Conservation (phyloP, 2,329 filamentous ascomycete genomes). For the Geoglossum cookeanum region DNA sequence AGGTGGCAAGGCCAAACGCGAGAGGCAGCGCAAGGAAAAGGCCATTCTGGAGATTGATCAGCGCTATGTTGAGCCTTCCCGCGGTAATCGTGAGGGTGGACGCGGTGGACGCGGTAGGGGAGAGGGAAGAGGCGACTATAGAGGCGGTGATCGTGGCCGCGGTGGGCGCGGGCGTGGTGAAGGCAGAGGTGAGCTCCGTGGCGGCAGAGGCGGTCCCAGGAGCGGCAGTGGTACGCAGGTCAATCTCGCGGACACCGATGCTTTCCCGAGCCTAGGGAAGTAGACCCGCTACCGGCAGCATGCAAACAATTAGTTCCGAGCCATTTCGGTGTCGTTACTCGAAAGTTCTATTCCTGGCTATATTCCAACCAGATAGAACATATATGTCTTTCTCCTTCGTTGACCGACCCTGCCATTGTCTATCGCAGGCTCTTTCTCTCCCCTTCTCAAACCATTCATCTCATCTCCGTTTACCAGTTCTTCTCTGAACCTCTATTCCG, state of each 20-base stretch:
- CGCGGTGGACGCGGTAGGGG: slow-evolving; percentile 27
- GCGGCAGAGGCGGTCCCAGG: slow-evolving; percentile 18
- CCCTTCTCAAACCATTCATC: neutral
- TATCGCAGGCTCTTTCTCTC: neutral
- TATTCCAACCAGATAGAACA: neutral
- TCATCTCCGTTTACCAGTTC: neutral
- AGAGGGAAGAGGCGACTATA: slow-evolving; percentile 23
- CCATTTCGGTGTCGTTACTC: neutral
- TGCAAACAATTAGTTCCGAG: neutral
- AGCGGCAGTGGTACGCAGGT: slow-evolving; percentile 15
- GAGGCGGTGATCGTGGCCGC: slow-evolving; percentile 18
- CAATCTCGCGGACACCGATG: slow-evolving; percentile 30
- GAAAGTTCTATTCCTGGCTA: neutral
- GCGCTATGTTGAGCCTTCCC: slow-evolving; percentile 53
- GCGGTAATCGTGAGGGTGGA: slow-evolving; percentile 31
- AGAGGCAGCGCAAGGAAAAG: slow-evolving; percentile 87
- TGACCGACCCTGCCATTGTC: neutral
- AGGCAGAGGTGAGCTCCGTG: slow-evolving; percentile 29
- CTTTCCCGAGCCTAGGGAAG: slow-evolving; percentile 32
- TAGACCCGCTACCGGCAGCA: neutral
- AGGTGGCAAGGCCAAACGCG: slow-evolving; percentile 57
- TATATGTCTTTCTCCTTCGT: neutral
- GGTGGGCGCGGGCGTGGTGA: slow-evolving; percentile 34
- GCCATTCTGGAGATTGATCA: slow-evolving; percentile 75
- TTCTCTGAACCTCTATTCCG: neutral